Conservation (phyloP, 1,284 basidiomycete species). For the Trichosporon sp. region DNA sequence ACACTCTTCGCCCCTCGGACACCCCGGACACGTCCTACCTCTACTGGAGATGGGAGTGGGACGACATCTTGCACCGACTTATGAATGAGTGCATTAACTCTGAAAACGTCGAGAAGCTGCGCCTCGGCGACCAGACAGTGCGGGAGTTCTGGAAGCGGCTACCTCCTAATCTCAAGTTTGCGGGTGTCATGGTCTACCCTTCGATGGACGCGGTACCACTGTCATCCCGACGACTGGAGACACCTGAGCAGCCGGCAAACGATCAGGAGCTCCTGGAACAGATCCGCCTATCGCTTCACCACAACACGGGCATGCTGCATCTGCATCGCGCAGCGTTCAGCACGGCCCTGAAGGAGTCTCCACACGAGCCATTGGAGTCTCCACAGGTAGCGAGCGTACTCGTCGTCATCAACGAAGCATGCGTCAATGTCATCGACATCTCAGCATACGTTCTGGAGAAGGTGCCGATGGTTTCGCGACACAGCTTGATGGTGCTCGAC, state of each 20-base stretch:
- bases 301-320: constrained; percentile 1
- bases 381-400: neutral
- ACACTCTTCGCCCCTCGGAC: neutral
- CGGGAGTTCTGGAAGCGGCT: neutral
- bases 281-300: neutral
- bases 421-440: neutral
- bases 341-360: neutral
- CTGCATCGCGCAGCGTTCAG: neutral
- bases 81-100: constrained; percentile 1
- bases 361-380: neutral
- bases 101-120: neutral
- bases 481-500: neutral
- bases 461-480: neutral
- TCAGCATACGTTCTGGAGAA: neutral
- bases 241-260: neutral
- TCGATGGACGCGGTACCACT: neutral
- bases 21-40: neutral
- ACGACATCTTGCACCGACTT: neutral
- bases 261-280: neutral
- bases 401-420: neutral
- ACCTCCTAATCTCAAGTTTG: neutral
- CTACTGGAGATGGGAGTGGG: constrained; percentile 1
- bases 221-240: neutral
- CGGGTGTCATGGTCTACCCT: neutral
- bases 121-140: neutral